These are phyloP conservation scores for Phytophthora quininea DNA, from an alignment of 352 stramenopile species.

Conservation along the genomic window DNA sequence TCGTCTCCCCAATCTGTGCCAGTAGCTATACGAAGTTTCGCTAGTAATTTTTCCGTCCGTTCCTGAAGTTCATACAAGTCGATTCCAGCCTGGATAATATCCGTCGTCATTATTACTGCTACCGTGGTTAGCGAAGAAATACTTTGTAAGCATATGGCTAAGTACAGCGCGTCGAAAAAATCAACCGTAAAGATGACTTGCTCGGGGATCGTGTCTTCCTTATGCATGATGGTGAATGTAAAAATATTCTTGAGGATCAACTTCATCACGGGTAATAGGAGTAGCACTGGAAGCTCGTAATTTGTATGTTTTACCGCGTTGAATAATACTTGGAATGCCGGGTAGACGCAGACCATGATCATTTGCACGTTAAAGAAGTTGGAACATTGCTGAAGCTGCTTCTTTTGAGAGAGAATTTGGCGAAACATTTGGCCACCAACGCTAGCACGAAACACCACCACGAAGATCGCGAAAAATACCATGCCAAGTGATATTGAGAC, in stretches of 20 bases:
- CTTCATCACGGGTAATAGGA: slow-evolving; percentile 10
- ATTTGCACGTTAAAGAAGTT: slow-evolving; percentile 6
- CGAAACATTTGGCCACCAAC: background rate
- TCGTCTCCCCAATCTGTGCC: background rate
- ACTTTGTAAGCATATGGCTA: slow-evolving; percentile 14
- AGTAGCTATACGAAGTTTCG: background rate
- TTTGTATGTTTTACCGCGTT: slow-evolving; percentile 1
- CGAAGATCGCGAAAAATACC: slow-evolving; percentile 1
- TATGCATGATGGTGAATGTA: slow-evolving; percentile 10
- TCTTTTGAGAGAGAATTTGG: slow-evolving; percentile 8
- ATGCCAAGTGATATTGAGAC: slow-evolving; percentile 3
- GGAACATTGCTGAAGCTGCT: slow-evolving; percentile 1
- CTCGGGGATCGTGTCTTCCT: slow-evolving; percentile 19
- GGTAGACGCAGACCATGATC: slow-evolving; percentile 13
- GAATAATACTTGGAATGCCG: slow-evolving; percentile 17
- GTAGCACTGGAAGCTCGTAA: slow-evolving; percentile 10
- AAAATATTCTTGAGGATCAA: slow-evolving; percentile 14
- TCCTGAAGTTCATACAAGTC: slow-evolving; percentile 6
- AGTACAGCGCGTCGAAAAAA: slow-evolving; percentile 16
- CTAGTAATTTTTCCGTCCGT: slow-evolving; percentile 3
- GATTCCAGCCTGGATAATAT: slow-evolving; percentile 8
- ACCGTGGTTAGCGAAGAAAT: slow-evolving; percentile 4
- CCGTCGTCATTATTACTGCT: slow-evolving; percentile 2
- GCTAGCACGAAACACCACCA: background rate
- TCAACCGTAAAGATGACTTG: slow-evolving; percentile 18